Conservation (phyloP, 2,329 filamentous ascomycete genomes). For the Nannizzia gypsea region DNA sequence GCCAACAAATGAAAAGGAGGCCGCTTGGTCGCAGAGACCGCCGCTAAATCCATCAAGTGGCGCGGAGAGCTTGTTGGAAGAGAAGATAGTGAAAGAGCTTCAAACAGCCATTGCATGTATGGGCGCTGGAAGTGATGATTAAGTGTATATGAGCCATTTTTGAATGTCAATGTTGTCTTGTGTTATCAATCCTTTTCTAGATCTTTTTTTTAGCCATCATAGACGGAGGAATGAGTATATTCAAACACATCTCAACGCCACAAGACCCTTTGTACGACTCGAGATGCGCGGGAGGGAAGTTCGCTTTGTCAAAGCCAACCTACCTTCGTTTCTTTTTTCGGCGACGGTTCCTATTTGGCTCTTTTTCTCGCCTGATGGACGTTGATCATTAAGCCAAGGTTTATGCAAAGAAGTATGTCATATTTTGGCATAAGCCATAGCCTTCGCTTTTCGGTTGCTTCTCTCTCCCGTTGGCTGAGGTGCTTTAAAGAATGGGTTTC, state of each 20-base stretch:
- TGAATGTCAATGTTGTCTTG: neutral
- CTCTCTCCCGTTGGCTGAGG: neutral
- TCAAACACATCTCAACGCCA: neutral
- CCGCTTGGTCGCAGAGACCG: conserved; percentile 44
- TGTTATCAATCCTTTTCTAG: neutral
- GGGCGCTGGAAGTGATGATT: conserved; percentile 24
- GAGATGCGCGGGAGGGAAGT: neutral
- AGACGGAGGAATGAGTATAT: neutral
- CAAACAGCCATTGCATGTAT: conserved; percentile 41
- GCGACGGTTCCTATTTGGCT: neutral
- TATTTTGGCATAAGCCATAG: neutral
- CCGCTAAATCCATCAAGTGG: conserved; percentile 30
- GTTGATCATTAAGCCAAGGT: neutral
- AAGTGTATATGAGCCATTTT: conserved; percentile 9
- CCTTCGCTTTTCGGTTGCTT: neutral
- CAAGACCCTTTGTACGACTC: neutral
- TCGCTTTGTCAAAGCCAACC: neutral
- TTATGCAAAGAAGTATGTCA: neutral
- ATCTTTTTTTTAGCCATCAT: neutral
- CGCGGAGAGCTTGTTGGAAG: conserved; percentile 57
- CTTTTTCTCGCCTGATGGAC: neutral
- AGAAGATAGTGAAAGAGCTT: conserved; percentile 61
- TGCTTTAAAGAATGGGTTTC: neutral
- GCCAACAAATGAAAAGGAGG: conserved; percentile 60
- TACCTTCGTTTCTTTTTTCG: neutral